phyloP scores from a whole-genome alignment of 306 rosid species.

The Cajanus cajan region DNA sequence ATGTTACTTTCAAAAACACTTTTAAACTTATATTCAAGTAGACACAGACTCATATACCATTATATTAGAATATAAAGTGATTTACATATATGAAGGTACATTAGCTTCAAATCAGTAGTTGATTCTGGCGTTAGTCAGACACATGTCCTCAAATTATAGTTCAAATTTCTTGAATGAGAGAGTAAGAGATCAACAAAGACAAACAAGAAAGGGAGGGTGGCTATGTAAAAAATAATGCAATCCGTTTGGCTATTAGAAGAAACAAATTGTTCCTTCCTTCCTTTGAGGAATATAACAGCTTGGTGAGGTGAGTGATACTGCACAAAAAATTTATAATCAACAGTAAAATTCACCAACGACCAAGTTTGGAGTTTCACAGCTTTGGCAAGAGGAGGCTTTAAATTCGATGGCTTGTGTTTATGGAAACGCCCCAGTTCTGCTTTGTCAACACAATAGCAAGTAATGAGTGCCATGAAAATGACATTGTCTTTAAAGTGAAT shows the following conservation, averaged over 20 bases:
- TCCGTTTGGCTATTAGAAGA: neutral
- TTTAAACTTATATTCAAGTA: no score
- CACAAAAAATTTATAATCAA: neutral
- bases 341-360: neutral
- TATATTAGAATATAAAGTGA: neutral
- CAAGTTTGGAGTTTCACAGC: neutral
- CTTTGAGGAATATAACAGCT: neutral
- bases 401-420: no score
- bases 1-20: no score
- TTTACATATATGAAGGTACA: no score
- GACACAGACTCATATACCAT: no score
- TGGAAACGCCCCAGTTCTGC: no score
- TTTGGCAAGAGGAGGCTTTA: neutral
- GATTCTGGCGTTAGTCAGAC: no score
- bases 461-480: neutral
- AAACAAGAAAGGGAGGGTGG: neutral
- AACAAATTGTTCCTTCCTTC: neutral
- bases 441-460: neutral
- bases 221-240: neutral
- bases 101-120: neutral
- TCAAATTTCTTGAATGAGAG: neutral
- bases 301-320: neutral
- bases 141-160: neutral
- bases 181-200: neutral
- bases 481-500: no score